Evolutionary conservation across 306 rosid genomes (phyloP).

Genomic region (Boehmeria nivea): DNA sequence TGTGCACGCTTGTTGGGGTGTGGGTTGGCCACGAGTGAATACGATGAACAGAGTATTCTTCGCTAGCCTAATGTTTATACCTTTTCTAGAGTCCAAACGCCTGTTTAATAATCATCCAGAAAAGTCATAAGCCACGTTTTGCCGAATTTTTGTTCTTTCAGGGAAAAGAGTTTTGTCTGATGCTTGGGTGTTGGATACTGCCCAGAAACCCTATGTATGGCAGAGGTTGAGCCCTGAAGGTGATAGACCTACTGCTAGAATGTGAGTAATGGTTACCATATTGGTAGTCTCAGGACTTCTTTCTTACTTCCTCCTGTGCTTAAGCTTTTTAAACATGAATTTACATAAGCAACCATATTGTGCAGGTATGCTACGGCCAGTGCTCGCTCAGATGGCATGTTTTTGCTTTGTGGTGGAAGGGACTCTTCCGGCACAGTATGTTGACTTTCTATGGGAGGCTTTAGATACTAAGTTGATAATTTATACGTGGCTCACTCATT

Average conservation of each 20-base stretch:
- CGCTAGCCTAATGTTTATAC: too few relatives aligned
- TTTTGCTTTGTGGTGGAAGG: slow-evolving; percentile 98
- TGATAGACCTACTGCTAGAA: slow-evolving; percentile 96
- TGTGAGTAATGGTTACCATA: slow-evolving; percentile 53
- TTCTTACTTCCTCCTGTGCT: too few relatives aligned
- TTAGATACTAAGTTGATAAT: background rate
- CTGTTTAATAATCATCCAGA: background rate
- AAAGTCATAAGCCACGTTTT: slow-evolving; percentile 1
- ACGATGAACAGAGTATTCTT: too few relatives aligned
- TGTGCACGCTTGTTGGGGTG: too few relatives aligned
- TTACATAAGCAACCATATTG: slow-evolving; percentile 25
- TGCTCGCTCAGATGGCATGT: slow-evolving; percentile 99
- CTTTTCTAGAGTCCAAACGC: too few relatives aligned
- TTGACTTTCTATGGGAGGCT: slow-evolving; percentile 19
- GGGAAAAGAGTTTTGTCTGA: slow-evolving; percentile 92
- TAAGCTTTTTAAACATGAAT: too few relatives aligned
- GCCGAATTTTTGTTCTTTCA: slow-evolving; percentile 25
- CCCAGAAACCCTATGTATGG: slow-evolving; percentile 95
- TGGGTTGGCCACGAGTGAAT: background rate
- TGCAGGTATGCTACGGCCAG: slow-evolving; percentile 98
- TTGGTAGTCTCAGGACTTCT: slow-evolving; percentile 12
- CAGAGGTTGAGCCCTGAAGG: slow-evolving; percentile 93
- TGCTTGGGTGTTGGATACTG: slow-evolving; percentile 96
- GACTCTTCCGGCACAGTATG: slow-evolving; percentile 89
- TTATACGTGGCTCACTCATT: background rate